These are phyloP conservation scores for Aspergillus sp. DNA, from an alignment of 2,329 filamentous ascomycete genomes.

Conservation along the genomic window DNA sequence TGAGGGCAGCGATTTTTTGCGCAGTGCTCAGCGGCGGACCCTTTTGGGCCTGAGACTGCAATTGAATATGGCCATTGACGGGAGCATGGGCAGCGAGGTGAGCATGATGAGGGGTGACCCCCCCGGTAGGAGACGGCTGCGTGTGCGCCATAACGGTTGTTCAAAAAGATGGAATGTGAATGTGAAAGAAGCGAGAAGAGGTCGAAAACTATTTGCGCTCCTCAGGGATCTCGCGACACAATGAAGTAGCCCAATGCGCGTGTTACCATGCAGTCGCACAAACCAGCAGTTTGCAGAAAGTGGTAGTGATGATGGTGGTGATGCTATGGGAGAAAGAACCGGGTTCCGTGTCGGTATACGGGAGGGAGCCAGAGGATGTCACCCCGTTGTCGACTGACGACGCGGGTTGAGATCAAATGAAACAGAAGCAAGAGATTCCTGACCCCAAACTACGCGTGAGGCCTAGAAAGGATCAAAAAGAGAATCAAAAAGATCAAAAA, in stretches of 20 bases:
- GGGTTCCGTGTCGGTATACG: not conserved
- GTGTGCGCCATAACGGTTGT: slow-evolving; percentile 59
- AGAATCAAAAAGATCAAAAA: not conserved
- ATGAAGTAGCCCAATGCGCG: slow-evolving; percentile 22
- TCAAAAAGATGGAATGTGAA: not conserved
- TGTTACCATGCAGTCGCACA: slow-evolving; percentile 14
- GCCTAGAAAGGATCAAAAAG: not conserved
- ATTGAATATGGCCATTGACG: slow-evolving; percentile 49
- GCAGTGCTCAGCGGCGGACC: slow-evolving; percentile 56
- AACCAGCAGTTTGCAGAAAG: not conserved
- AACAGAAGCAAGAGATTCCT: not conserved
- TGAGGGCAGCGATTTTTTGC: slow-evolving; percentile 68
- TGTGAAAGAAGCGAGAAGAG: not conserved
- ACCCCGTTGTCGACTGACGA: too few relatives aligned
- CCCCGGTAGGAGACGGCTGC: slow-evolving; percentile 71
- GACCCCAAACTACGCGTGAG: too few relatives aligned
- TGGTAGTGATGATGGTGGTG: not conserved
- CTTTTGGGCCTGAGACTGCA: slow-evolving; percentile 44
- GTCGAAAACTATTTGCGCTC: slow-evolving; percentile 6
- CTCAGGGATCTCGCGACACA: slow-evolving; percentile 19
- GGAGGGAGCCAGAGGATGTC: not conserved
- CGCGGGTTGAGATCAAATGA: not conserved
- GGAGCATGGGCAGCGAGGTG: slow-evolving; percentile 26
- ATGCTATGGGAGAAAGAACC: not conserved
- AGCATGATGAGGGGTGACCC: slow-evolving; percentile 56